These are phyloP conservation scores for Cryptococcus deneoformans DNA, from an alignment of 1,284 basidiomycete genomes.

Conservation along the genomic window DNA sequence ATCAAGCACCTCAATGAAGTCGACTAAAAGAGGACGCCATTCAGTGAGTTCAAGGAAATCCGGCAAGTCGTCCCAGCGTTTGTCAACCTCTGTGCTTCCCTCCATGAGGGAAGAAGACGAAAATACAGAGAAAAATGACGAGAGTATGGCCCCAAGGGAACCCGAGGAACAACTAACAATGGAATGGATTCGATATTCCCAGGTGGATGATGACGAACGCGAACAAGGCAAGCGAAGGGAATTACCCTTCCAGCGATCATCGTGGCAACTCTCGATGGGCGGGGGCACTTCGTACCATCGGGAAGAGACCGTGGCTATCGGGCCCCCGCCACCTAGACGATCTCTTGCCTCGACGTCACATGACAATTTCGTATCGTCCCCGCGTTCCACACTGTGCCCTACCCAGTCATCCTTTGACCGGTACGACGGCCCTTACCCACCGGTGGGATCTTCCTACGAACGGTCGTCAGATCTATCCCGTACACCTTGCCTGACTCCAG, in stretches of 20 bases:
- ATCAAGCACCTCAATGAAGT: not conserved
- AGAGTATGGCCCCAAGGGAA: not conserved
- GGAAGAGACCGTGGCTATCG: not conserved
- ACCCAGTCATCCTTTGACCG: no score
- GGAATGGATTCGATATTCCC: constrained; percentile 16
- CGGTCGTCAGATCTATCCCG: no score
- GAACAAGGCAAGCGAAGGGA: not conserved
- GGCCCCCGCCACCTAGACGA: not conserved
- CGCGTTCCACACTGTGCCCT: not conserved
- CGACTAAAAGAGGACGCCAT: not conserved
- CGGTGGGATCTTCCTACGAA: no score
- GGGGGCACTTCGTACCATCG: not conserved
- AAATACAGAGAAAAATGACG: not conserved
- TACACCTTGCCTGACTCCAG: no score
- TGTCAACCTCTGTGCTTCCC: not conserved
- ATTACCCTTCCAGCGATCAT: not conserved
- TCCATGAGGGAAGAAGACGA: not conserved
- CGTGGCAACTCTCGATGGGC: not conserved
- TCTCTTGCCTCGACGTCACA: not conserved
- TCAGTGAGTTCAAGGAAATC: not conserved
- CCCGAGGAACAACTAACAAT: constrained; percentile 10
- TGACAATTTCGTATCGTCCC: not conserved
- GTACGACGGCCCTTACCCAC: no score
- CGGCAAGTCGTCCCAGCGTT: not conserved
- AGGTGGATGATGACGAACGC: not conserved